phyloP scores from a whole-genome alignment of 2,329 filamentous ascomycete species.

The Ceratocystis lukuohia region DNA sequence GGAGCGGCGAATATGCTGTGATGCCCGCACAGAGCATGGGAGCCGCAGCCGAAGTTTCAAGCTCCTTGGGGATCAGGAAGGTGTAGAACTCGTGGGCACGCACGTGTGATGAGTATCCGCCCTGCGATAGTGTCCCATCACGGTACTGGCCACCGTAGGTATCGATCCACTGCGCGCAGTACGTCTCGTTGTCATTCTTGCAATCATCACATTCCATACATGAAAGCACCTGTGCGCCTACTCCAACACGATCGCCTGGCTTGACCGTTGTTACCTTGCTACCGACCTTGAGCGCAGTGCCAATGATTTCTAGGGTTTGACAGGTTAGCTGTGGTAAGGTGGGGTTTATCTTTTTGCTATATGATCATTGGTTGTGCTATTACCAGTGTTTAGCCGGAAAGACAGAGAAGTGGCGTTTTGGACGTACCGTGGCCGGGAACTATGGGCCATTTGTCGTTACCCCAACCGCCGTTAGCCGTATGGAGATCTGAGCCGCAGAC shows the following conservation, averaged over 20 bases:
- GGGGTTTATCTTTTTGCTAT: not conserved
- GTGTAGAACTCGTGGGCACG: constrained; percentile 65
- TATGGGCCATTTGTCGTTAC: constrained; percentile 41
- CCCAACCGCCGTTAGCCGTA: constrained; percentile 52
- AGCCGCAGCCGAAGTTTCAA: constrained; percentile 48
- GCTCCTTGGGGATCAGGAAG: constrained; percentile 58
- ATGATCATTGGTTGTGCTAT: not conserved
- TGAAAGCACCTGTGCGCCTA: constrained; percentile 54
- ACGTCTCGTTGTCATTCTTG: constrained; percentile 53
- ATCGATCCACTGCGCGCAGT: constrained; percentile 46
- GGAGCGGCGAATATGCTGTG: constrained; percentile 62
- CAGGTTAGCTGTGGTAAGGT: not conserved
- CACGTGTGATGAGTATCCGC: constrained; percentile 51
- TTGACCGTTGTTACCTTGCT: constrained; percentile 47
- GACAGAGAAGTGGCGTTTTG: not conserved
- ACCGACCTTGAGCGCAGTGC: constrained; percentile 49
- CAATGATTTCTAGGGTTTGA: constrained; percentile 43
- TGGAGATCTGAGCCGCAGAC: constrained; percentile 56
- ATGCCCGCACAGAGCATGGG: constrained; percentile 75
- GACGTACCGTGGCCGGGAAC: constrained; percentile 42
- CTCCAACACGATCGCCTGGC: constrained; percentile 50
- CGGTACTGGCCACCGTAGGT: constrained; percentile 47
- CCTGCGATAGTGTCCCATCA: constrained; percentile 49
- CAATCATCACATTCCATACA: constrained; percentile 53
- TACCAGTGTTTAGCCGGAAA: not conserved